A percentile compares a stretch with the other conserved stretches of the same genome.
Conservation (phyloP, 75 land plant genomes). For the Pinus taeda region DNA sequence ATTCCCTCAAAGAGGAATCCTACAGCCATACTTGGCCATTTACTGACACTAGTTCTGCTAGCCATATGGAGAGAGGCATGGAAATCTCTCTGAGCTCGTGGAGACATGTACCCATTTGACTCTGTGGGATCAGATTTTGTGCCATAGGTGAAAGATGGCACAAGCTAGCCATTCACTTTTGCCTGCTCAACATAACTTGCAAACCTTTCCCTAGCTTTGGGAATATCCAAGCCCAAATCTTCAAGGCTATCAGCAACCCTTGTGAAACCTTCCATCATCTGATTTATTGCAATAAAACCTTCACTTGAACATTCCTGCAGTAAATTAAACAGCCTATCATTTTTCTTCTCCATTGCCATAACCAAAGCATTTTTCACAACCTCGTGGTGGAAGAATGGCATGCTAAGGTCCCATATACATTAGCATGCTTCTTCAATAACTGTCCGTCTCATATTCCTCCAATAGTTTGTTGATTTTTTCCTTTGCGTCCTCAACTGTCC, state of each 20-base stretch:
- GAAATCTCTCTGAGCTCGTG: too few relatives aligned
- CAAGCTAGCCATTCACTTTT: slow-evolving; percentile 28
- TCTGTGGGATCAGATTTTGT: background rate
- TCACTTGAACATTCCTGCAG: slow-evolving; percentile 15
- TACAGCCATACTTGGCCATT: too few relatives aligned
- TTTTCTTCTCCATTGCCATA: too few relatives aligned
- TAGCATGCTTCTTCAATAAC: slow-evolving; percentile 80
- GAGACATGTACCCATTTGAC: too few relatives aligned
- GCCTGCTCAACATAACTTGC: slow-evolving; percentile 31
- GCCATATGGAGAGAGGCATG: too few relatives aligned
- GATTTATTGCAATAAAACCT: slow-evolving; percentile 39
- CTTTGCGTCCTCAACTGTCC: too few relatives aligned
- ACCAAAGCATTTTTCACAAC: too few relatives aligned
- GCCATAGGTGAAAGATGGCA: slow-evolving; percentile 12
- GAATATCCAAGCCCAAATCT: slow-evolving; percentile 38
- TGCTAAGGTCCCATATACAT: slow-evolving; percentile 85
- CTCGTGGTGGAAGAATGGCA: slow-evolving; percentile 68
- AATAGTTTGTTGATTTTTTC: too few relatives aligned
- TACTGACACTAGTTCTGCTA: too few relatives aligned
- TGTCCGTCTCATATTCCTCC: slow-evolving; percentile 49
- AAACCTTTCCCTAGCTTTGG: slow-evolving; percentile 32
- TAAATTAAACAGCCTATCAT: too few relatives aligned
- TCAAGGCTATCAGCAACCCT: slow-evolving; percentile 26
- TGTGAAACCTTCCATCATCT: slow-evolving; percentile 35
- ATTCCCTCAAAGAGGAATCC: too few relatives aligned